Evolutionary conservation across 2,329 filamentous ascomycete genomes (phyloP), one percentile per base, ranked within the genome.

Genomic region (Rhexocercosporidium sp.): DNA sequence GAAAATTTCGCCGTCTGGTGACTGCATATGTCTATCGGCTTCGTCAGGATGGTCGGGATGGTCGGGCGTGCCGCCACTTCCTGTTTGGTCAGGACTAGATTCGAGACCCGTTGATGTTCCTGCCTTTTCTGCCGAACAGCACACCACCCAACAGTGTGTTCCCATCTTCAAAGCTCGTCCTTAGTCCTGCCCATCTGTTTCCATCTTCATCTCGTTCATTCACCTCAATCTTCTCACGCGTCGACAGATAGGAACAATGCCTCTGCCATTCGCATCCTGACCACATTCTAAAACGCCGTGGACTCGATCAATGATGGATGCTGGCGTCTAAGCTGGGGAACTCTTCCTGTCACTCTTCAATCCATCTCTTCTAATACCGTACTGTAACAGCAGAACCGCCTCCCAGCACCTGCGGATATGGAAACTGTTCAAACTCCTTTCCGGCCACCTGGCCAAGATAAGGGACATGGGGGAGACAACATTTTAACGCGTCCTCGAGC

Each of bases 401-500:
- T 8, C 25, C 14, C 39, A n/a, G 22, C 25, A 31, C 16, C 31
- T 14, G 8, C 44, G 9, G 56, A 67, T 46, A 76, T 75, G 75
- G 75, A 74, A 41, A 56, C 64, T 44, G 29, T 68, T 64, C 65
- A 62, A 39, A 51, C 69, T 47, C 47, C 64, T 31, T 67, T 56
- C 22, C 67, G 57, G 31, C 53, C 64, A 22, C 54, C 56, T 14
- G 51, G 62, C 51, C 70, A 68, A n/a, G 69, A 69, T 12, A 18
- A 51, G 61, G 56, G 67, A 22, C 5, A 53, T 61, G 63, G 68
- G 54, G 59, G 68, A 67, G 27, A 68, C 49, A 27, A 64, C 11
- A 39, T 65, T 56, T 59, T 69, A 11, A 65, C 67, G 34, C 67
- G 70, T 66, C 62, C 69, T 63, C 71, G 69, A 51, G 62, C 65